Base-by-base conservation (phyloP, 1,284 basidiomycete species). In the Tylopilus sp. region DNA sequence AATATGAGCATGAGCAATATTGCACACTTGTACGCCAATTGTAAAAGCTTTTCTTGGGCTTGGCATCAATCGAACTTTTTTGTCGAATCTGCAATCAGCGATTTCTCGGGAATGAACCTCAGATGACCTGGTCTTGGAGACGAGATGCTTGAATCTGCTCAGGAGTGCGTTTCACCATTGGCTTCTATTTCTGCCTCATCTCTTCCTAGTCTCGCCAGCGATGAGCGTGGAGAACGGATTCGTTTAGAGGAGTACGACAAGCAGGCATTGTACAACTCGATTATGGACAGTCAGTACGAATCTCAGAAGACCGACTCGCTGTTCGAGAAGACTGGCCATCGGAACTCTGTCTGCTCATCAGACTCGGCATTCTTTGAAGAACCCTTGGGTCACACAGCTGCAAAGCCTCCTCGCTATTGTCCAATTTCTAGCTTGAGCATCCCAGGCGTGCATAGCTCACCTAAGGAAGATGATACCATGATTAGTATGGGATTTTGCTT, bases 61-160 rank as follows among this genome's bases (percentile, higher is more conserved):
- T 83, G 83, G 52, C 92, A 90, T 72, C 83, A 82, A 21, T 85
- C 84, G n/a, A 86, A 90, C 25, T 75, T 79, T 29, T 93, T 90
- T 0, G 75, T 84, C 6, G 92, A 93, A 70, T 94, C 92, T 0
- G 77, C 86, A 42, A 80, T 84, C 72, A 94, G 91, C 66, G 87
- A 89, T 64, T 86, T 86, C 70, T 90, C 90, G 5, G 84, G 82
- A 6, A 79, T 83, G 70, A 83, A 85, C 17, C 77, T 92, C 7
- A 89, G 84, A 6, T 85, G 93, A 29, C 93, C 93, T 4, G 92
- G 90, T 4, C 79, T 95, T 6, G 93, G 94, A 0, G 94, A 95
- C 75, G 93, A 94, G 83, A 95, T 95, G 93, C 93, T 95, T 74
- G 88, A 91, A 37, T 86, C 83, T 27, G 82, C 82, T n/a, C 82